Evolutionary conservation across 768 basidiomycete species (phyloP).

Genomic region (Sporobolomyces phaffii): DNA sequence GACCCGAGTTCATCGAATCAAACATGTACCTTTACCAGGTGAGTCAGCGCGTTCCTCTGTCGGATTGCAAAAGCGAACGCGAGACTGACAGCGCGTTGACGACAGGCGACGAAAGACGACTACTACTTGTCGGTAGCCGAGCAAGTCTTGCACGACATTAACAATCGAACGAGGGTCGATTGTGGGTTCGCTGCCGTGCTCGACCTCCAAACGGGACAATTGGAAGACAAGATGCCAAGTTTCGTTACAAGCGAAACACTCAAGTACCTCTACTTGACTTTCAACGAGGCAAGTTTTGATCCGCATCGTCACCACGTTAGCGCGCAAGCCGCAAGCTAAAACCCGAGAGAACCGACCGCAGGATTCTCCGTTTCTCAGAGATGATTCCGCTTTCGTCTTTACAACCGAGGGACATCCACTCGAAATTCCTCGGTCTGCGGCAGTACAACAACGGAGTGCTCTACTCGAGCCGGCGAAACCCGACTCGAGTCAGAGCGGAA

Average conservation of each 20-base stretch:
- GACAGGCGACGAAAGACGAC: constrained; percentile 79
- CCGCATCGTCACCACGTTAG: too few species aligned
- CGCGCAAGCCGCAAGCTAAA: too few species aligned
- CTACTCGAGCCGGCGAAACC: too few species aligned
- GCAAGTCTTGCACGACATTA: constrained; percentile 69
- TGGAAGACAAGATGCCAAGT: constrained; percentile 93
- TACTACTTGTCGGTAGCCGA: constrained; percentile 90
- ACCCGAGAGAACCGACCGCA: too few species aligned
- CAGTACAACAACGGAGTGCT: background rate
- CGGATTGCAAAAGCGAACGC: background rate
- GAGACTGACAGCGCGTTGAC: constrained; percentile 4
- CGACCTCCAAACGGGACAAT: constrained; percentile 61
- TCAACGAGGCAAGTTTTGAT: constrained; percentile 49
- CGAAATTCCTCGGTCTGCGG: constrained; percentile 50
- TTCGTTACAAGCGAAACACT: constrained; percentile 52
- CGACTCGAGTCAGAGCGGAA: too few species aligned
- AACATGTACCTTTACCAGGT: constrained; percentile 93
- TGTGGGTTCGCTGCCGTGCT: constrained; percentile 80
- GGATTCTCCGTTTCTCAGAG: constrained; percentile 63
- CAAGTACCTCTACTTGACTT: constrained; percentile 86
- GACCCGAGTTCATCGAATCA: constrained; percentile 75
- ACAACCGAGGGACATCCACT: constrained; percentile 94
- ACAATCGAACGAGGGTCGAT: constrained; percentile 65
- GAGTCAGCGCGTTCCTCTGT: constrained; percentile 39
- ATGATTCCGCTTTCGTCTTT: constrained; percentile 81